Base-by-base conservation (phyloP, 1,139 yeast species). In the Kurtzmaniella natalensis region DNA sequence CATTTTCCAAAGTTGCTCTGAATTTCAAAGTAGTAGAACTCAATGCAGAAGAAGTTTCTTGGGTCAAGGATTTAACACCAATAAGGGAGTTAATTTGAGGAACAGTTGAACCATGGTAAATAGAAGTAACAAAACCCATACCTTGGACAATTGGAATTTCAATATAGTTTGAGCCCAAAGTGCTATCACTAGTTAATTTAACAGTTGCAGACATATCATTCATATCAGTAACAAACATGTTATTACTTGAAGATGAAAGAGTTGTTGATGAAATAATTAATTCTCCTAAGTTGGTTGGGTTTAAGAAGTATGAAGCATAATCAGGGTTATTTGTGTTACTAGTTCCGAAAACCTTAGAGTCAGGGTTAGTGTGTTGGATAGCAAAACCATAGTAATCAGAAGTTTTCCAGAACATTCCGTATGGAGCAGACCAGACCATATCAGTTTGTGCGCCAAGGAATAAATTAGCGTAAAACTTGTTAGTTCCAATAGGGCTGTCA, bases 401-500 rank as follows among this genome's bases (percentile, higher is more conserved):
- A 7, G 63, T 64, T 19, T 48, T 49, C 69, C 72, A 78, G 80
- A 86, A 85, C 28, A 87, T 57, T 2, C 87, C 78, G 51, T 85
- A 87, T 2, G 96, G 96, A 48, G 81, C 88, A 1, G 94, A 76
- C 81, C 85, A 86, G 4, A 81, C 73, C 46, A 66, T 81, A 35
- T 74, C 59, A 8, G 73, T 71, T 50, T 84, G 92, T 27, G 62
- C 60, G 1, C 70, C 92, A 17, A 88, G 70, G 40, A 86, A 60
- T 52, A 87, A 61, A 57, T 88, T 88, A 7, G 85, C 81, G 53
- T 83, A 87, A 56, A 86, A 88, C 53, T 87, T 86, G 61, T 88
- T 88, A 14, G 96, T 87, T 43, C 78, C 77, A 31, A 78, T 69
- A 5, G 94, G 86, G 30, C 40, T 35, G 37, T 59, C 53, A 43